These are phyloP conservation scores for Lepiota subincarnata DNA, from an alignment of 768 basidiomycete genomes.

Conservation along the genomic window DNA sequence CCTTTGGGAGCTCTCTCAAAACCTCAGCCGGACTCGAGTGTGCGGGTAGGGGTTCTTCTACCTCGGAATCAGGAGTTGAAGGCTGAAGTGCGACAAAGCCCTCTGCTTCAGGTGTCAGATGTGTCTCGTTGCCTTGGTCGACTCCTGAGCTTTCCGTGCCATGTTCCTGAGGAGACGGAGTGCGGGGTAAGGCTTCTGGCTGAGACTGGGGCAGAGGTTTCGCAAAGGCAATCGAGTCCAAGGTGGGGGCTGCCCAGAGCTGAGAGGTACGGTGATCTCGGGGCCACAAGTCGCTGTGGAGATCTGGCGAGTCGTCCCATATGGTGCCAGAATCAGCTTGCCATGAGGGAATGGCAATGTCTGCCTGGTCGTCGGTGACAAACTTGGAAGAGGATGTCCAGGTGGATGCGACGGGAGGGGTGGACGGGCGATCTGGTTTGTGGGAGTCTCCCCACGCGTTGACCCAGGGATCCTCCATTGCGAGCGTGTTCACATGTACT, in stretches of 20 bases:
- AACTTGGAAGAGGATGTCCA: constrained; percentile 20
- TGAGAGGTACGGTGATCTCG: constrained; percentile 7
- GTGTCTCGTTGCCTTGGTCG: background rate
- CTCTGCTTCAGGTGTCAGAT: background rate
- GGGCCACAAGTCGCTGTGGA: constrained; percentile 6
- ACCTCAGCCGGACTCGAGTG: background rate
- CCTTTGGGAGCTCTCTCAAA: background rate
- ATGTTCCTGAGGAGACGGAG: background rate
- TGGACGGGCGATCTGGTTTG: constrained; percentile 19
- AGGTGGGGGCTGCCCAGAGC: constrained; percentile 1
- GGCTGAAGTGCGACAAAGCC: background rate
- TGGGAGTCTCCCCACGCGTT: constrained; percentile 61
- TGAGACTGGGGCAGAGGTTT: background rate
- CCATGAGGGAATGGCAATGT: constrained; percentile 10
- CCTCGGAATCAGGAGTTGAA: background rate
- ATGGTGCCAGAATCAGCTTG: constrained; percentile 9
- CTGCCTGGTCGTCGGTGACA: constrained; percentile 9
- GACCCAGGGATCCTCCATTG: constrained; percentile 76
- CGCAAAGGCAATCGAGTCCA: constrained; percentile 8
- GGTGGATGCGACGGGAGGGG: constrained; percentile 5
- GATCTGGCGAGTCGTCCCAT: constrained; percentile 8
- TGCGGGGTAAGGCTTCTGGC: background rate
- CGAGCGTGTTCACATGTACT: background rate
- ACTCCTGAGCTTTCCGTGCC: background rate
- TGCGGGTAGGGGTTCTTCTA: background rate